Conservation (phyloP, 805 yeast genomes). For the Barnettozyma botsteinii region DNA sequence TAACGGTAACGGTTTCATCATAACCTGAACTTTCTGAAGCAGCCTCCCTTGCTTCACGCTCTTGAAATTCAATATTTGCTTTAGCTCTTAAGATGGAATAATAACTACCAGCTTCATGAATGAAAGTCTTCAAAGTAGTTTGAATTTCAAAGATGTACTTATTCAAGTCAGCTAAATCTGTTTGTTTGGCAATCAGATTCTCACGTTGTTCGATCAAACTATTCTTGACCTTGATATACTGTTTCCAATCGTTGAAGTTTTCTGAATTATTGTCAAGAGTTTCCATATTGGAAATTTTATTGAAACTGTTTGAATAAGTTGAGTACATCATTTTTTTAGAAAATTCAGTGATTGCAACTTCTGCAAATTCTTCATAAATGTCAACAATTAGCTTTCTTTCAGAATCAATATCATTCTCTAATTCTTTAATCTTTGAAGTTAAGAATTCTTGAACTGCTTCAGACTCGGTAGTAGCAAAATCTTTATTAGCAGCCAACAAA, state of each 20-base stretch:
- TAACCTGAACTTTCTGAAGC: background rate
- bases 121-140: conserved; percentile 39
- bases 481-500: conserved; percentile 30
- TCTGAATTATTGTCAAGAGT: conserved; percentile 26
- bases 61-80: conserved; percentile 52
- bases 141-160: conserved; percentile 31
- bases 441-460: conserved; percentile 30
- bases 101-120: conserved; percentile 58
- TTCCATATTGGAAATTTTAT: conserved; percentile 15
- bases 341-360: conserved; percentile 58
- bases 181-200: conserved; percentile 33
- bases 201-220: conserved; percentile 52
- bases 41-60: conserved; percentile 42
- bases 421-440: conserved; percentile 25
- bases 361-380: conserved; percentile 69
- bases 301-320: conserved; percentile 19
- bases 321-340: conserved; percentile 48
- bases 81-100: conserved; percentile 50
- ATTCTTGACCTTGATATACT: conserved; percentile 51
- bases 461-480: conserved; percentile 26
- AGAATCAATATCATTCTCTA: conserved; percentile 32
- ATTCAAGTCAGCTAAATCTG: conserved; percentile 27
- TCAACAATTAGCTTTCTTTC: conserved; percentile 48
- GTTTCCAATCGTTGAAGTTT: conserved; percentile 53
- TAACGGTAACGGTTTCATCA: background rate